Evolutionary conservation across 192 early-diverging fungal genomes (phyloP), one percentile per base, ranked within the genome.

Genomic region (Neocallimastix lanati): DNA sequence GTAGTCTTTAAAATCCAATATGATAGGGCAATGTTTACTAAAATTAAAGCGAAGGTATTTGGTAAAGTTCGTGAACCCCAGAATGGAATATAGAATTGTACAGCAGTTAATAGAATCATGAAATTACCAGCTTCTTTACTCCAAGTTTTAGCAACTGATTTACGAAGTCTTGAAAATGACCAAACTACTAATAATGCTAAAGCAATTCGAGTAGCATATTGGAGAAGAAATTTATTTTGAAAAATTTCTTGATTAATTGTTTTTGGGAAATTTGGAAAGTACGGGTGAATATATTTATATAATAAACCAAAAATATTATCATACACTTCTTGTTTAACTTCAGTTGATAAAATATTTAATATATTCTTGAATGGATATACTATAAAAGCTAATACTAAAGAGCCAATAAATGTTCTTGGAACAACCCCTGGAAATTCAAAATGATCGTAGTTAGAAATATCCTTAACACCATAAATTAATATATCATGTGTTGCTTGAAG

Each of bases 341-440:
- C 25, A n/a, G 16, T n/a, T 4, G 50, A 67, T 67, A 67, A n/a
- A 4, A 67, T 13, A 77, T 79, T 78, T 29, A 81, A 30, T 21
- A 86, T 25, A 37, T 81, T 29, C 77, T 86, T 82, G 76, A 90
- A 80, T 28, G 89, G 92, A 80, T 83, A 86, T 18, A 85, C 82
- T n/a, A 83, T 76, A 16, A 80, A n/a, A 25, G 84, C 84, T 37
- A 96, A 29, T n/a, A 89, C 16, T 67, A 94, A 81, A 12, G 96
- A 93, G 21, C 94, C 95, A 35, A 96, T 78, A 83, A 97, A 99
- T 28, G 96, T 94, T 38, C 97, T 87, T 78, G 97, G 97, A 15
- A 99, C 96, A 28, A 95, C 97, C 30, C 97, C 97, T 3, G 97
- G 96, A 83, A 95, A 99, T 76, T 88, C 88, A 50, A 96, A 79